Conservation (phyloP, 2,329 filamentous ascomycete genomes). For the Fusarium anthophilum region DNA sequence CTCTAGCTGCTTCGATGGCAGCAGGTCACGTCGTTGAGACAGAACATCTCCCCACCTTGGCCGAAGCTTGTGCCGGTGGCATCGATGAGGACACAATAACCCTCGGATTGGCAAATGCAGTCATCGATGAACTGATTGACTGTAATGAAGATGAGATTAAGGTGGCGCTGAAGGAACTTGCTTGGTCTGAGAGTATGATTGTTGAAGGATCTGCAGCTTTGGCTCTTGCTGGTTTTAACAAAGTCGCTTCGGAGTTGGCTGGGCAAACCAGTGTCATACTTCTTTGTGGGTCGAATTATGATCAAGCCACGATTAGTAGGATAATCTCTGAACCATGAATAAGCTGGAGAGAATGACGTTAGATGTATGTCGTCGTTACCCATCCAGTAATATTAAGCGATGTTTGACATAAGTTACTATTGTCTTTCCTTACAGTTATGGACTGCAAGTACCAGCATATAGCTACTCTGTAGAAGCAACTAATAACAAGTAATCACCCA, state of each 20-base stretch:
- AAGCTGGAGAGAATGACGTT: too few relatives aligned
- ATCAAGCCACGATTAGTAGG: not conserved
- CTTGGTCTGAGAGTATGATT: not conserved
- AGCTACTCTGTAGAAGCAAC: too few relatives aligned
- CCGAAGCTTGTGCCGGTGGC: not conserved
- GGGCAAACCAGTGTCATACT: not conserved
- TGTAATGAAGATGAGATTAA: not conserved
- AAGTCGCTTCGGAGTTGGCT: not conserved
- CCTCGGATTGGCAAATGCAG: not conserved
- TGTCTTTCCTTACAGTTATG: too few relatives aligned
- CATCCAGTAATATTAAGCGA: too few relatives aligned
- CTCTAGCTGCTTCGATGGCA: not conserved
- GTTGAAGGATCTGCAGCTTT: not conserved
- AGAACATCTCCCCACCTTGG: not conserved
- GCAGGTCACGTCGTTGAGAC: not conserved
- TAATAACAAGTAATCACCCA: too few relatives aligned
- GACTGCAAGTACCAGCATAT: too few relatives aligned
- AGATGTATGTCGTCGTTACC: too few relatives aligned
- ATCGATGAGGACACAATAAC: not conserved
- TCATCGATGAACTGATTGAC: not conserved
- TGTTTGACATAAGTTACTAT: too few relatives aligned
- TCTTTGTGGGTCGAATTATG: not conserved
- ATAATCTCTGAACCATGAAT: not conserved
- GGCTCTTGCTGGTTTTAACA: not conserved
- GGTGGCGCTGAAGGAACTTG: not conserved